A percentile compares a stretch with the other conserved stretches of the same genome.
These are phyloP conservation scores for Apiospora phragmitis DNA, from an alignment of 2,329 filamentous ascomycete genomes.

Conservation along the genomic window DNA sequence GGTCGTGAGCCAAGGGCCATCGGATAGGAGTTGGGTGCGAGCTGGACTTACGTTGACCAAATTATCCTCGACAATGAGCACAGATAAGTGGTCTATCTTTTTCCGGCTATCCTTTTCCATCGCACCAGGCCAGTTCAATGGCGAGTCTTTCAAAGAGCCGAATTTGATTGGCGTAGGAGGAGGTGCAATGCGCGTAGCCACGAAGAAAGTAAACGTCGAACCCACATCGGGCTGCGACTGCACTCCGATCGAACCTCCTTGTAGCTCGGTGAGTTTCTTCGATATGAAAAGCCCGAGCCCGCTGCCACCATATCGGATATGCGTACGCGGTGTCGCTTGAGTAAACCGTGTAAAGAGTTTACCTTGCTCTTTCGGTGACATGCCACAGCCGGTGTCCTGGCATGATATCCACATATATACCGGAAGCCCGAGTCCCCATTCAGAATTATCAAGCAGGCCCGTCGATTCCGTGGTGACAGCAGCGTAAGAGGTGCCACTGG, in stretches of 20 bases:
- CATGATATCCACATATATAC: slow-evolving; percentile 74
- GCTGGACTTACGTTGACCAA: slow-evolving; percentile 50
- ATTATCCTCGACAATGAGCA: slow-evolving; percentile 64
- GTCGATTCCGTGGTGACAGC: slow-evolving; percentile 40
- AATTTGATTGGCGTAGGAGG: slow-evolving; percentile 25
- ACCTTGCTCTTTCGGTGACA: slow-evolving; percentile 65
- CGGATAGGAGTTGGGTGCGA: too few relatives aligned
- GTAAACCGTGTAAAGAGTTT: slow-evolving; percentile 68
- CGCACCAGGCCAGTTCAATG: slow-evolving; percentile 29
- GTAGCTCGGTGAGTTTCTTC: slow-evolving; percentile 71
- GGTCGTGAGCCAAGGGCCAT: background rate
- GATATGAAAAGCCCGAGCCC: slow-evolving; percentile 76
- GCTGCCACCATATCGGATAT: slow-evolving; percentile 72
- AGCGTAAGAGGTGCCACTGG: slow-evolving; percentile 48
- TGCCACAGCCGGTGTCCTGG: slow-evolving; percentile 68
- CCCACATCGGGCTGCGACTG: slow-evolving; percentile 65
- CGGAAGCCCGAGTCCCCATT: slow-evolving; percentile 72
- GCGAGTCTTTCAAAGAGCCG: background rate
- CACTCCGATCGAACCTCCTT: slow-evolving; percentile 77
- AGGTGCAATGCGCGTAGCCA: slow-evolving; percentile 56
- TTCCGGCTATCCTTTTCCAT: slow-evolving; percentile 28
- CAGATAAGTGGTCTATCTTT: slow-evolving; percentile 16
- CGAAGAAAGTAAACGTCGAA: slow-evolving; percentile 76
- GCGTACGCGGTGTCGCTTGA: slow-evolving; percentile 67
- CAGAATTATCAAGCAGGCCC: slow-evolving; percentile 52